Conservation (phyloP, 2,329 filamentous ascomycete genomes). For the Botrytis squamosa region DNA sequence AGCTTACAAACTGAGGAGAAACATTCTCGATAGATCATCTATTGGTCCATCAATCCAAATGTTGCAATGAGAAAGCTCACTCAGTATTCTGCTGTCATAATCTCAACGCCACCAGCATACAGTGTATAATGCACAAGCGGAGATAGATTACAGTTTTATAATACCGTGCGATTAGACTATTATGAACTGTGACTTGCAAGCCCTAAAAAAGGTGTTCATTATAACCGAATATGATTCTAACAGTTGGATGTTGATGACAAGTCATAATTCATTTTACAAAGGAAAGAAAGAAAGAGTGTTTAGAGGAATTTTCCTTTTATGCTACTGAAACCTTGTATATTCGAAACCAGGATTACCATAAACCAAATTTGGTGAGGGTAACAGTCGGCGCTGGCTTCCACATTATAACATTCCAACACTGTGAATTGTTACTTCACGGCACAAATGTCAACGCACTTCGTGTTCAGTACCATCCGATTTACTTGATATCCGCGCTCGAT, state of each 20-base stretch:
- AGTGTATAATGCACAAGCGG: neutral
- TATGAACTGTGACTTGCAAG: neutral
- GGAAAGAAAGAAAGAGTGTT: neutral
- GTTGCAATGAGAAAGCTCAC: neutral
- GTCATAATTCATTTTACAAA: neutral
- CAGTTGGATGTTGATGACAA: neutral
- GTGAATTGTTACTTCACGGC: neutral
- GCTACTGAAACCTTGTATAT: neutral
- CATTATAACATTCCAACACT: neutral
- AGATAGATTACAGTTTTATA: neutral
- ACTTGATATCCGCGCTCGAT: neutral
- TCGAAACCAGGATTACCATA: neutral
- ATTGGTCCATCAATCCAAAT: neutral
- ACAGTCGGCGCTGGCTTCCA: too few relatives aligned
- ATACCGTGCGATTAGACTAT: neutral
- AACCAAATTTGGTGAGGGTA: neutral
- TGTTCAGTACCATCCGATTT: neutral
- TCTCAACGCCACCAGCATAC: neutral
- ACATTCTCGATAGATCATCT: neutral
- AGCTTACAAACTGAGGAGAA: neutral
- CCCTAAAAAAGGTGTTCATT: neutral
- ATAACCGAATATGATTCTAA: neutral
- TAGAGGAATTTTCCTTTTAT: rapidly evolving
- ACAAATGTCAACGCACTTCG: neutral
- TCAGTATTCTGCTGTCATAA: neutral